Conservation (phyloP, 2,329 filamentous ascomycete genomes). For the Epicoccum sorghinum region DNA sequence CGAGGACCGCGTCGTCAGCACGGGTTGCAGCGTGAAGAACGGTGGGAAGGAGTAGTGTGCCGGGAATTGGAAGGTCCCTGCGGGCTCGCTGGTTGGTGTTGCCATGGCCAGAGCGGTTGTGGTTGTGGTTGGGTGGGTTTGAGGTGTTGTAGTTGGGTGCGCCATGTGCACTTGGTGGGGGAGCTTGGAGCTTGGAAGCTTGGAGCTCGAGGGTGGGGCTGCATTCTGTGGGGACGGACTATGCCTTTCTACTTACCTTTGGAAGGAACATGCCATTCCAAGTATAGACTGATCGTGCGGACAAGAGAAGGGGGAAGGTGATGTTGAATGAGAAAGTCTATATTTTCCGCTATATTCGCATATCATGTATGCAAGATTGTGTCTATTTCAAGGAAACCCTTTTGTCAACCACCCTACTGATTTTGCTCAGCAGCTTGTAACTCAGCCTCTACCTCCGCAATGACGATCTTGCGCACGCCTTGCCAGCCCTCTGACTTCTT, state of each 20-base stretch:
- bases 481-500: constrained; percentile 71
- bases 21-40: constrained; percentile 84
- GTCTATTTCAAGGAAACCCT: constrained; percentile 13
- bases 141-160: background rate
- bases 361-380: constrained; percentile 8
- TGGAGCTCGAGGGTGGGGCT: constrained; percentile 14
- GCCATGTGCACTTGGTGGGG: background rate
- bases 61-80: constrained; percentile 48
- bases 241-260: too few relatives aligned
- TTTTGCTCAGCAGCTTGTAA: constrained; percentile 38
- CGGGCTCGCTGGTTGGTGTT: background rate
- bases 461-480: constrained; percentile 76
- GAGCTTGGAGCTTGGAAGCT: constrained; percentile 13
- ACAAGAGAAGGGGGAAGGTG: background rate
- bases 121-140: background rate
- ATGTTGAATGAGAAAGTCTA: background rate
- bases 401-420: constrained; percentile 13
- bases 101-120: background rate
- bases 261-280: too few relatives aligned
- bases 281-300: too few relatives aligned
- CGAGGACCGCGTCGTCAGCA: constrained; percentile 72
- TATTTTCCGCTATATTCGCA: background rate
- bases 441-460: constrained; percentile 68
- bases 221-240: too few relatives aligned
- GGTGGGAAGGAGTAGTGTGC: constrained; percentile 75